phyloP scores from a whole-genome alignment of 768 basidiomycete genomes.

The Auriscalpium vulgare region DNA sequence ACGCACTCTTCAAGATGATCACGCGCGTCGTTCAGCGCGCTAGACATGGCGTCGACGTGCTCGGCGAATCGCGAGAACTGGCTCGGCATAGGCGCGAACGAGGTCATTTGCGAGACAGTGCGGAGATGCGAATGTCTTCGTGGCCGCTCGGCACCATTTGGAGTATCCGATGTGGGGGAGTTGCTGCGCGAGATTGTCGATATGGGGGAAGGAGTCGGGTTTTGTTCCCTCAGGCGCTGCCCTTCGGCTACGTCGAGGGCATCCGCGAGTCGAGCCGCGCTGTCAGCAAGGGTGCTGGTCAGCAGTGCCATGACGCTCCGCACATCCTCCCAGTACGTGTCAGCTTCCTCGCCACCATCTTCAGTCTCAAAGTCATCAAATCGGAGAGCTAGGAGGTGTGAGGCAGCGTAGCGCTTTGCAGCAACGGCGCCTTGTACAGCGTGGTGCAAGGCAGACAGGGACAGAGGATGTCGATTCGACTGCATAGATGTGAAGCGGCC shows the following conservation, averaged over 20 bases:
- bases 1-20: conserved; percentile 62
- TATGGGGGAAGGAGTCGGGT: conserved; percentile 29
- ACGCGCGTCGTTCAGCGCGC: conserved; percentile 64
- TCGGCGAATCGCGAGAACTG: conserved; percentile 61
- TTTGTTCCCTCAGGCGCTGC: conserved; percentile 41
- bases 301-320: conserved; percentile 65
- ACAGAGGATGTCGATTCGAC: conserved; percentile 55
- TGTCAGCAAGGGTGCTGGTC: conserved; percentile 59
- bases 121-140: conserved; percentile 1
- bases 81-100: conserved; percentile 71
- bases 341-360: conserved; percentile 50
- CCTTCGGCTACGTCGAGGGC: conserved; percentile 56
- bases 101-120: conserved; percentile 24
- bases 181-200: conserved; percentile 2
- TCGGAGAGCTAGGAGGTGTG: conserved; percentile 72
- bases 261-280: conserved; percentile 51
- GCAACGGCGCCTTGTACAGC: conserved; percentile 20
- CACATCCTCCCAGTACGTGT: conserved; percentile 81
- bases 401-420: conserved; percentile 75
- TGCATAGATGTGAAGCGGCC: conserved; percentile 61
- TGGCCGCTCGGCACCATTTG: not conserved
- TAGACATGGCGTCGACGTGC: conserved; percentile 63
- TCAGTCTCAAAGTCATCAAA: conserved; percentile 33
- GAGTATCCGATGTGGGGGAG: conserved; percentile 1
- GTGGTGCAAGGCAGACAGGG: conserved; percentile 51